Percentiles rank a stretch among this genome's conserved stretches.
Conservation (phyloP, 2,329 filamentous ascomycete genomes). For the Colletotrichum sp. region DNA sequence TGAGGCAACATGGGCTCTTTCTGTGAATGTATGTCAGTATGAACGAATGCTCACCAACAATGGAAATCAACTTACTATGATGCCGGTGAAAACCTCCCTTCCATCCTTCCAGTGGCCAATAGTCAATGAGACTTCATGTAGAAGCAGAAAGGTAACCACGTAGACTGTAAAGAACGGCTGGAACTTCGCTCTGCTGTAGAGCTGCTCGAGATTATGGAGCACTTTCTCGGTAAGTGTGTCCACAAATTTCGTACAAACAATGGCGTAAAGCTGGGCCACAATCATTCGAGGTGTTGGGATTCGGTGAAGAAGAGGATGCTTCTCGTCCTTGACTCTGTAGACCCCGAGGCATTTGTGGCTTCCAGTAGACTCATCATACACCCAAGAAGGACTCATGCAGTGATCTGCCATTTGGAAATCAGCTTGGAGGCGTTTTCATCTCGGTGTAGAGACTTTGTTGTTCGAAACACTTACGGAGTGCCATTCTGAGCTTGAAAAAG, state of each 20-base stretch:
- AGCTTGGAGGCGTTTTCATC: neutral
- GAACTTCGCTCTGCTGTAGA: constrained; percentile 16
- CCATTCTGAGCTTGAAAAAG: constrained; percentile 52
- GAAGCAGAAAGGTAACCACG: constrained; percentile 44
- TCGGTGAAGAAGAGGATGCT: constrained; percentile 42
- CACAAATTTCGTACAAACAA: constrained; percentile 42
- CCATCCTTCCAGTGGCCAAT: neutral
- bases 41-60: neutral
- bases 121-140: constrained; percentile 29
- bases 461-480: constrained; percentile 44
- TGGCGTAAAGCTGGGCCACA: constrained; percentile 50
- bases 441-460: neutral
- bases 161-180: constrained; percentile 42
- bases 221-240: constrained; percentile 36
- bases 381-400: constrained; percentile 42
- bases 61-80: neutral
- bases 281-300: constrained; percentile 49
- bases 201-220: constrained; percentile 37
- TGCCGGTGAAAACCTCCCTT: neutral
- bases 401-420: constrained; percentile 34
- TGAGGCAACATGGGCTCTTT: neutral
- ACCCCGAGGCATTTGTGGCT: constrained; percentile 34
- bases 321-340: constrained; percentile 35
- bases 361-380: constrained; percentile 44
- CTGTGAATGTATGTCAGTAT: neutral